Evolutionary conservation across 2,329 filamentous ascomycete genomes (phyloP), one percentile per base, ranked within the genome.

Genomic region (Claviceps purpurea): DNA sequence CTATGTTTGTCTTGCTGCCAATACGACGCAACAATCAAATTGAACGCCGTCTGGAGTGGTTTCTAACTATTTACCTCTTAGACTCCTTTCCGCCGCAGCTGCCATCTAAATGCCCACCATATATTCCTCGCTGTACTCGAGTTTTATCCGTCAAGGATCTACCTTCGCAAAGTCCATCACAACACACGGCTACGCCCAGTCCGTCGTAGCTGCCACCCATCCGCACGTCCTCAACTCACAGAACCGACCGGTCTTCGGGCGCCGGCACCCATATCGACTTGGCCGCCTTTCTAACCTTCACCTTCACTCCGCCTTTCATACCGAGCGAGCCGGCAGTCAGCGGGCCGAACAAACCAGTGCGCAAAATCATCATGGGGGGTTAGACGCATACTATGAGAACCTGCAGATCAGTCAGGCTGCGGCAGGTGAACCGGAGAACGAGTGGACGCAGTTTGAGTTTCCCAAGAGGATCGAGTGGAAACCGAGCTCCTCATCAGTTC

Each of bases 181-280:
- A 69, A 90, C 89, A 68, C 89, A 97, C 81, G 91, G 91, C 73
- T 97, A 96, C 79, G 90, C 90, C 62, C 91, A 97, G 70, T 95
- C 90, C 57, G 85, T 97, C 72, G 89, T 98, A 73, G 93, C 93
- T 65, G 91, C 89, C 63, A 89, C 89, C 58, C 89, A 95, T 57
- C 79, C 79, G 52, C 76, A 78, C 84, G 85, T 74, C 78, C 81
- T 77, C 79, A 89, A 83, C 77, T 82, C 73, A 66, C 89, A 81
- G 68, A 82, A 79, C 67, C 76, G 79, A 60, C 78, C 78, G 56
- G 78, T 77, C 62, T 84, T 81, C 63, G 76, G 73, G 55, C 76
- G 78, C 60, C 77, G 76, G 62, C 77, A 74, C 61, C 76, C 70
- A 63, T 74, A 73, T 59, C 73, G 74, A 57, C 71, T 78, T 58